Conservation (phyloP, 1,139 yeast species). For the Geotrichum aggregatum region DNA sequence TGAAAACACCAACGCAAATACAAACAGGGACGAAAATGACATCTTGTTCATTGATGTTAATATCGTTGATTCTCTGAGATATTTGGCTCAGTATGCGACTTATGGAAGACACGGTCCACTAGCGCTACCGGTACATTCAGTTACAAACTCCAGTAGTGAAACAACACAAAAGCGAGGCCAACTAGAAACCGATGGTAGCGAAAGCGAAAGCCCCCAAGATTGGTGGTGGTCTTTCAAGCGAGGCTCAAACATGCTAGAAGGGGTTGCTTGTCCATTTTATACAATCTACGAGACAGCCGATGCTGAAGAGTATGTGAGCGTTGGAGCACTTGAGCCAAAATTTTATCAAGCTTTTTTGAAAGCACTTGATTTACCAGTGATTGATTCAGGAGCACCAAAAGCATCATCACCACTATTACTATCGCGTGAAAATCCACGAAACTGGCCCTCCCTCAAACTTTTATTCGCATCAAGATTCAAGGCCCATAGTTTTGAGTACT, state of each 20-base stretch:
- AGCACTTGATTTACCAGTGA: constrained; percentile 16
- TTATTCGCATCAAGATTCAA: constrained; percentile 20
- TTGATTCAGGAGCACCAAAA: too few species aligned
- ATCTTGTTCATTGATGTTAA: constrained; percentile 25
- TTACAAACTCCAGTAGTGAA: too few species aligned
- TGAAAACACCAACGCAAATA: too few species aligned
- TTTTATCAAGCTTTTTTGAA: constrained; percentile 23
- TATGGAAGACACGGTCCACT: constrained; percentile 20
- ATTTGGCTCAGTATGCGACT: constrained; percentile 24
- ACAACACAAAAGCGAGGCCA: background rate
- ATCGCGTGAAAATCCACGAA: constrained; percentile 19
- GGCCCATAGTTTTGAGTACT: constrained; percentile 16
- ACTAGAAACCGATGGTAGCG: background rate
- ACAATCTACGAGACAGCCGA: constrained; percentile 24
- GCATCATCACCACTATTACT: too few species aligned
- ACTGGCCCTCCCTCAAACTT: constrained; percentile 23
- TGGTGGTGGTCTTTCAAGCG: constrained; percentile 16
- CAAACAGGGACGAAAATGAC: too few species aligned
- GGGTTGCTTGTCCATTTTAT: constrained; percentile 25
- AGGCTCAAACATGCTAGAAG: constrained; percentile 26
- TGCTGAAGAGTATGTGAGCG: constrained; percentile 24
- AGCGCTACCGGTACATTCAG: too few species aligned
- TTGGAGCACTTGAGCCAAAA: constrained; percentile 28
- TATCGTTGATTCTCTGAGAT: constrained; percentile 26
- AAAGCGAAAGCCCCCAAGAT: background rate